A percentile compares a stretch with the other conserved stretches of the same genome.
These are phyloP conservation scores for Colletotrichum lupini DNA, from an alignment of 2,329 filamentous ascomycete genomes.

Conservation along the genomic window DNA sequence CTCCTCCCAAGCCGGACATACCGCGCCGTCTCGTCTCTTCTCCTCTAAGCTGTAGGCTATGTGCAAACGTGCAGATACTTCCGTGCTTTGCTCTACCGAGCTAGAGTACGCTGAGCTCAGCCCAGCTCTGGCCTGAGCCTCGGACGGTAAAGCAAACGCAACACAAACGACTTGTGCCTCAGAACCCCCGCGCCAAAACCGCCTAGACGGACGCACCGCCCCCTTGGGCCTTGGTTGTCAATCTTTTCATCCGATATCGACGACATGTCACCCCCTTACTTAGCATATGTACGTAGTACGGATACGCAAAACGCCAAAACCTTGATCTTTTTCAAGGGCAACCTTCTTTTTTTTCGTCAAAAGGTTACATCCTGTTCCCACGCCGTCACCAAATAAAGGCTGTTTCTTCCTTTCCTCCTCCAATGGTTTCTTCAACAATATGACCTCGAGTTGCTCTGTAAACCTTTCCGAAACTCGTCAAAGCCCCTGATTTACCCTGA, in stretches of 20 bases:
- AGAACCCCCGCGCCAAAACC: slow-evolving; percentile 10
- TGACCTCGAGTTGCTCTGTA: background rate
- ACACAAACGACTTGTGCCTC: slow-evolving; percentile 23
- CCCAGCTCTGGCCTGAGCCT: background rate
- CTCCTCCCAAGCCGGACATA: background rate
- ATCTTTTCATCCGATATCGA: slow-evolving; percentile 34
- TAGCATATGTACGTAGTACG: too few relatives aligned
- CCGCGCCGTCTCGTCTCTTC: slow-evolving; percentile 2
- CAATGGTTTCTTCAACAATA: too few relatives aligned
- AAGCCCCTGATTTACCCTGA: background rate
- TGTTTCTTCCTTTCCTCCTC: background rate
- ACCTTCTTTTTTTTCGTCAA: background rate
- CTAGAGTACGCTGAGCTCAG: too few relatives aligned
- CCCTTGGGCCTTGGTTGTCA: background rate
- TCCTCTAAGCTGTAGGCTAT: background rate
- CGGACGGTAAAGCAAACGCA: background rate
- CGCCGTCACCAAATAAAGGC: slow-evolving; percentile 4
- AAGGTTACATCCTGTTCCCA: background rate
- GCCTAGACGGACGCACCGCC: background rate
- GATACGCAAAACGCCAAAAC: background rate
- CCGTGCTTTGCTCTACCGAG: background rate
- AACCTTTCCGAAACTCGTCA: background rate
- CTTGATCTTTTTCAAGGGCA: slow-evolving; percentile 11
- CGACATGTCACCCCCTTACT: background rate
- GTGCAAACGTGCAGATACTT: background rate